A percentile compares a stretch with the other conserved stretches of the same genome.
Conservation (phyloP, 768 basidiomycete species). For the Zangia roseola region DNA sequence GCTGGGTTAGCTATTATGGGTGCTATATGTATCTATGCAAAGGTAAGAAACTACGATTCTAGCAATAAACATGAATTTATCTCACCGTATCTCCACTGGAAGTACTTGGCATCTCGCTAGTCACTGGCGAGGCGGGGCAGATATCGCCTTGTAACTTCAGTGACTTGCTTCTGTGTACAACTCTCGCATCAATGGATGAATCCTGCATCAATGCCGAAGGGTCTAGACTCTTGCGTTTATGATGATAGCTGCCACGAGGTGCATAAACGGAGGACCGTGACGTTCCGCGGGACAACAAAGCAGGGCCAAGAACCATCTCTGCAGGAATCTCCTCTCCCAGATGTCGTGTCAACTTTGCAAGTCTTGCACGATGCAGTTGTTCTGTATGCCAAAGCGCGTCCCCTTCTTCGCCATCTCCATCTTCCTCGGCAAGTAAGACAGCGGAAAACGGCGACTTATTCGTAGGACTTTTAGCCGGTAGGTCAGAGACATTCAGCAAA, state of each 20-base stretch:
- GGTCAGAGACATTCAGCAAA: conserved; percentile 6
- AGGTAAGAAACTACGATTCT: conserved; percentile 1
- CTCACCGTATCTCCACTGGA: conserved; percentile 4
- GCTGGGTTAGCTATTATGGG: neutral
- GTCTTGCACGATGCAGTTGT: conserved; percentile 30
- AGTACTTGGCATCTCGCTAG: neutral
- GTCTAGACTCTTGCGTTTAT: conserved; percentile 19
- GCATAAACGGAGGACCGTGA: neutral
- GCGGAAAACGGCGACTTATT: conserved; percentile 12
- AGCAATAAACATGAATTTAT: neutral
- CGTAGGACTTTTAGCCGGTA: conserved; percentile 11
- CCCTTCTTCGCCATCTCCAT: conserved; percentile 6
- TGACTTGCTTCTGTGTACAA: conserved; percentile 32
- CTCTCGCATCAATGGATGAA: neutral
- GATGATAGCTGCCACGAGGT: conserved; percentile 2
- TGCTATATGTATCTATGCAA: neutral
- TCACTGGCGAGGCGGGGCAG: neutral
- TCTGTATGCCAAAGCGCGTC: conserved; percentile 10
- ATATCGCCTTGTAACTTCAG: conserved; percentile 13
- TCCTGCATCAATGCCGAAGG: conserved; percentile 1
- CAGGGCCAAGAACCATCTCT: conserved; percentile 29
- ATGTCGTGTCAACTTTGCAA: conserved; percentile 37
- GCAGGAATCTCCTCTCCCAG: conserved; percentile 40
- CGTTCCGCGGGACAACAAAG: neutral
- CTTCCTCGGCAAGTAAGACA: conserved; percentile 8